These are phyloP conservation scores for Colletotrichum tropicicola DNA, from an alignment of 2,329 filamentous ascomycete species.

Conservation along the genomic window DNA sequence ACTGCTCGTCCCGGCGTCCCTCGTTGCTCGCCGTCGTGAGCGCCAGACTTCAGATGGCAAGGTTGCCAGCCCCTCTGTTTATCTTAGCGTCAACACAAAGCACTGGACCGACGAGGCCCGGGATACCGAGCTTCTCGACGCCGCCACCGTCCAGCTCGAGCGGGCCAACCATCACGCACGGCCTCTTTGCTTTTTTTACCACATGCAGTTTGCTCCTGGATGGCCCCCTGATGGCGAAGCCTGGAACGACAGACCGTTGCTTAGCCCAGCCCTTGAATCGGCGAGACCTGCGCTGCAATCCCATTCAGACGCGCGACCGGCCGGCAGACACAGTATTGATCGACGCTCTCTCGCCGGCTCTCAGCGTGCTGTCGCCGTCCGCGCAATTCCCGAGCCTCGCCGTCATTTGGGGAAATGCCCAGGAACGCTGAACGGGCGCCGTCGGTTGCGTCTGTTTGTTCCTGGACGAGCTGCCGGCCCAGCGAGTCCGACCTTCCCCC, in stretches of 20 bases:
- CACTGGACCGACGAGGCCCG: constrained; percentile 1
- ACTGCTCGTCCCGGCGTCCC: not conserved
- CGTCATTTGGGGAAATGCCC: not conserved
- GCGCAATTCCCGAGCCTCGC: not conserved
- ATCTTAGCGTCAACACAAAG: not conserved
- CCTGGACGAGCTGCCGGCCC: not conserved
- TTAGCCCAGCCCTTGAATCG: not conserved
- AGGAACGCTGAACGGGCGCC: not conserved
- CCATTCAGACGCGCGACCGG: not conserved
- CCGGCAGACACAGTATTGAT: not conserved
- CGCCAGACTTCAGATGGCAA: constrained; percentile 22
- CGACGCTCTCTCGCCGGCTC: not conserved
- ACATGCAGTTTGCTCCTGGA: constrained; percentile 6
- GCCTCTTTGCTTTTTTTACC: constrained; percentile 4
- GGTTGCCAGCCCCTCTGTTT: constrained; percentile 1
- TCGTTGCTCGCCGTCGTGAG: not conserved
- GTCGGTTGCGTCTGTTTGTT: constrained; percentile 1
- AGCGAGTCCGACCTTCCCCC: constrained; percentile 11
- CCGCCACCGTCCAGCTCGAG: constrained; percentile 19
- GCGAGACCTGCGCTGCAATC: not conserved
- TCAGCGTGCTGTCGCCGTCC: not conserved
- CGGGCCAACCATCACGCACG: constrained; percentile 2
- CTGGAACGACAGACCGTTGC: constrained; percentile 8
- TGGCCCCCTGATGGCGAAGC: not conserved
- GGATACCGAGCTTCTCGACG: constrained; percentile 13